phyloP scores from a whole-genome alignment of 2,329 filamentous ascomycete genomes.

The Torrubiella hemipterigena region DNA sequence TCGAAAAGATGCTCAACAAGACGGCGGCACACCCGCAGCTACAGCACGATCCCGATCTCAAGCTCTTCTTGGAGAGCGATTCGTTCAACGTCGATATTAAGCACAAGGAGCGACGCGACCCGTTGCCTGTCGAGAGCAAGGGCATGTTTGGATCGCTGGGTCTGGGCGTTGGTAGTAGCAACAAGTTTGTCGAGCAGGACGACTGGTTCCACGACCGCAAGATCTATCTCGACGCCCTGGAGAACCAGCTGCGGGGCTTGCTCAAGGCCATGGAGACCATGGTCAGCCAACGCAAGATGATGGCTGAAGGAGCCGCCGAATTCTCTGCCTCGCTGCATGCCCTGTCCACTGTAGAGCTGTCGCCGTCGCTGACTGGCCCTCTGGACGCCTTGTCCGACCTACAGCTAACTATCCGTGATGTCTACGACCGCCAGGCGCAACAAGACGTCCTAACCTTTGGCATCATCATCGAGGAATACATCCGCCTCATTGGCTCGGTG shows the following conservation, averaged over 20 bases:
- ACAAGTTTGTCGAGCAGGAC: conserved; percentile 95
- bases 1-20: conserved; percentile 98
- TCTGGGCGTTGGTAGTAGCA: conserved; percentile 61
- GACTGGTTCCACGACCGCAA: conserved; percentile 98
- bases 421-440: conserved; percentile 93
- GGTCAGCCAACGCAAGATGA: conserved; percentile 79
- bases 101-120: conserved; percentile 89
- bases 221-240: conserved; percentile 86
- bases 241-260: conserved; percentile 79
- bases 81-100: conserved; percentile 94
- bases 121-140: conserved; percentile 78
- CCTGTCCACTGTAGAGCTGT: conserved; percentile 84
- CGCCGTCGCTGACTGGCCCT: conserved; percentile 74
- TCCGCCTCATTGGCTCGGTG: conserved; percentile 86
- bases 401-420: conserved; percentile 83
- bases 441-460: conserved; percentile 93
- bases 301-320: conserved; percentile 86
- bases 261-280: conserved; percentile 92
- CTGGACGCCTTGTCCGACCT: conserved; percentile 86
- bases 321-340: conserved; percentile 90
- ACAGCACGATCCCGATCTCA: conserved; percentile 86
- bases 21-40: conserved; percentile 78
- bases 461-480: conserved; percentile 97
- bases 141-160: conserved; percentile 82
- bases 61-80: conserved; percentile 94